Conservation (phyloP, 2,329 filamentous ascomycete genomes). For the Leptoxyphium fumago region DNA sequence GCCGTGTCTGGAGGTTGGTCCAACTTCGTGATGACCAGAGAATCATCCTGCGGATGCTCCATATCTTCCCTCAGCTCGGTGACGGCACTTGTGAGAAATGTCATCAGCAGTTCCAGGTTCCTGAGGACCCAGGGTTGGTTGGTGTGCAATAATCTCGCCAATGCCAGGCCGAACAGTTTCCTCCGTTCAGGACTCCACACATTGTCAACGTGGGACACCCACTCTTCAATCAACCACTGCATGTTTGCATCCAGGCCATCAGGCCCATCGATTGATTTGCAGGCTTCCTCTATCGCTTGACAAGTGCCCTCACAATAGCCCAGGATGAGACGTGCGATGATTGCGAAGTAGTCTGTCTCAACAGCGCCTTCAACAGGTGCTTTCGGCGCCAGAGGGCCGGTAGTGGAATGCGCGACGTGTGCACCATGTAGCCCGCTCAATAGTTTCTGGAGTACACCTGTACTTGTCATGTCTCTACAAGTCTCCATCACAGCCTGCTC, state of each 20-base stretch:
- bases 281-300: conserved; percentile 30
- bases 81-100: conserved; percentile 60
- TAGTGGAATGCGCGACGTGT: conserved; percentile 61
- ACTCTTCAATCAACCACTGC: conserved; percentile 39
- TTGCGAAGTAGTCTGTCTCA: conserved; percentile 71
- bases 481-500: conserved; percentile 35
- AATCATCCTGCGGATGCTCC: conserved; percentile 18
- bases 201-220: conserved; percentile 54
- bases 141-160: conserved; percentile 57
- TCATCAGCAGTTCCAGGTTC: conserved; percentile 55
- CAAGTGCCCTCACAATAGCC: conserved; percentile 57
- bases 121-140: conserved; percentile 31
- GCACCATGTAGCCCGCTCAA: conserved; percentile 28
- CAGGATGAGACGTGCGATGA: conserved; percentile 65
- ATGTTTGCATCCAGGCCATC: conserved; percentile 21
- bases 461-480: conserved; percentile 40
- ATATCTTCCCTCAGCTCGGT: conserved; percentile 45
- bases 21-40: conserved; percentile 23
- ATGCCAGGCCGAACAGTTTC: conserved; percentile 58
- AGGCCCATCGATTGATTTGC: conserved; percentile 2
- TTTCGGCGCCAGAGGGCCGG: conserved; percentile 60
- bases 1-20: conserved; percentile 24
- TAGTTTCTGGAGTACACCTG: conserved; percentile 42
- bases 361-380: conserved; percentile 58
- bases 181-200: conserved; percentile 50